Conservation (phyloP, 805 yeast genomes). For the Ogataea glucozyma region DNA sequence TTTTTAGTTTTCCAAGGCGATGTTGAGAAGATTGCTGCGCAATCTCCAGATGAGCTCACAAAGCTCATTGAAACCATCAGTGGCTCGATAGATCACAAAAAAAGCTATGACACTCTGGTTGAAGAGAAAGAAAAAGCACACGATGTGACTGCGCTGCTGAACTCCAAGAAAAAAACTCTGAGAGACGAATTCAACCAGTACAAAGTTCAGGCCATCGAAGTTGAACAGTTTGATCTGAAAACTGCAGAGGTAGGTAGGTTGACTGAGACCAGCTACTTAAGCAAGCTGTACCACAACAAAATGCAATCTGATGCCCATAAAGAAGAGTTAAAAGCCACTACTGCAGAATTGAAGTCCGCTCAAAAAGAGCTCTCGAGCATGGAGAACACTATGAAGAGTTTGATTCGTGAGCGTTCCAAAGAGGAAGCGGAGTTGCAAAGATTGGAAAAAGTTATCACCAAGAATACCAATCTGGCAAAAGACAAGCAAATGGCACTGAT, state of each 20-base stretch:
- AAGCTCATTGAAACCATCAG: slow-evolving; percentile 77
- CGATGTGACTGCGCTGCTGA: slow-evolving; percentile 60
- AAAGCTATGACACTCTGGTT: slow-evolving; percentile 64
- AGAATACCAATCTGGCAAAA: slow-evolving; percentile 44
- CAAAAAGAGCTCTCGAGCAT: slow-evolving; percentile 27
- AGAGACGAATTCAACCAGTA: slow-evolving; percentile 77
- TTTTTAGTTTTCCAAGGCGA: slow-evolving; percentile 96
- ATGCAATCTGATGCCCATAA: slow-evolving; percentile 39
- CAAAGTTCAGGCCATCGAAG: slow-evolving; percentile 71
- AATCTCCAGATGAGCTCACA: slow-evolving; percentile 75
- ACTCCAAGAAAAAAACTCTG: slow-evolving; percentile 66
- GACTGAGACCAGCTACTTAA: slow-evolving; percentile 53
- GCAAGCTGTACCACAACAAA: slow-evolving; percentile 66
- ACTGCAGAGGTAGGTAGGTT: slow-evolving; percentile 48
- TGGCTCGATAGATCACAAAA: slow-evolving; percentile 69
- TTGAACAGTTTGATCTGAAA: slow-evolving; percentile 62
- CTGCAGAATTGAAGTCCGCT: slow-evolving; percentile 28
- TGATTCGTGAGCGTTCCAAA: slow-evolving; percentile 46
- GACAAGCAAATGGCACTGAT: slow-evolving; percentile 49
- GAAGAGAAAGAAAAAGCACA: slow-evolving; percentile 67
- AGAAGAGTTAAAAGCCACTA: slow-evolving; percentile 10
- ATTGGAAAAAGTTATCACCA: slow-evolving; percentile 38
- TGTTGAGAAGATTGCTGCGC: slow-evolving; percentile 89
- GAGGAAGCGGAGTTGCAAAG: slow-evolving; percentile 45
- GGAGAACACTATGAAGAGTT: slow-evolving; percentile 30